Base-by-base conservation (phyloP, 352 stramenopile genomes). In the Peronospora tabacina region DNA sequence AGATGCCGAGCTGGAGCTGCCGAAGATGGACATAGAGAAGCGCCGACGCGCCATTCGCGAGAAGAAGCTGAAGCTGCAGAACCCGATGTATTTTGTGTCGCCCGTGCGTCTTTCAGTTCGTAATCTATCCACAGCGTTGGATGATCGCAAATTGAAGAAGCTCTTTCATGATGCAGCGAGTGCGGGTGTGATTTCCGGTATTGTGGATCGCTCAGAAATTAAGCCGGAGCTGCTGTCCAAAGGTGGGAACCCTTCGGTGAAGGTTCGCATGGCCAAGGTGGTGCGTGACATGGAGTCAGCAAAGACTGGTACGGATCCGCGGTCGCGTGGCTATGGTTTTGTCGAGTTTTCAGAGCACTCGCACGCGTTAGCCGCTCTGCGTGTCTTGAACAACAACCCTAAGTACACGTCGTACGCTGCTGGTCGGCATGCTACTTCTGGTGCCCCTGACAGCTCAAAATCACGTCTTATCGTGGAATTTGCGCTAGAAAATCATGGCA, bases 351-450 rank as follows among this genome's bases (percentile, higher is more conserved):
- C 76, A 9, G 73, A 98, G 65, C 96, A 99, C 71, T 73, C 87
- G 30, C 91, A 98, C 72, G 95, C 96, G 11, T 71, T 99, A 24
- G 91, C 94, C n/a, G 95, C 90, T 44, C 71, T 99, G 32, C 85
- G 96, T 17, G 68, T 94, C 45, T 62, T 99, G 30, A 99, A 99
- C 70, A 98, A 99, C 71, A 98, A 99, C 70, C 85, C 94, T 0
- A 64, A 76, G 37, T 98, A 96, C 62, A 80, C 71, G 32, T 59
- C 65, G 24, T 66, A 75, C 26, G 80, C 83, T 5, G 78, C 78
- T 2, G 82, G 85, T 2, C 68, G 69, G 30, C 41, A 49, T 10
- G 52, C 67, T 33, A 64, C 55, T 52, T 55, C 64, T 26, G 61
- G 63, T 10, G 55, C 66, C 16, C 44, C 60, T 16, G 70, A 83